A percentile compares a stretch with the other conserved stretches of the same genome.
Evolutionary conservation across 441 rosid genomes (phyloP).

Genomic region (Codiaeum variegatum): DNA sequence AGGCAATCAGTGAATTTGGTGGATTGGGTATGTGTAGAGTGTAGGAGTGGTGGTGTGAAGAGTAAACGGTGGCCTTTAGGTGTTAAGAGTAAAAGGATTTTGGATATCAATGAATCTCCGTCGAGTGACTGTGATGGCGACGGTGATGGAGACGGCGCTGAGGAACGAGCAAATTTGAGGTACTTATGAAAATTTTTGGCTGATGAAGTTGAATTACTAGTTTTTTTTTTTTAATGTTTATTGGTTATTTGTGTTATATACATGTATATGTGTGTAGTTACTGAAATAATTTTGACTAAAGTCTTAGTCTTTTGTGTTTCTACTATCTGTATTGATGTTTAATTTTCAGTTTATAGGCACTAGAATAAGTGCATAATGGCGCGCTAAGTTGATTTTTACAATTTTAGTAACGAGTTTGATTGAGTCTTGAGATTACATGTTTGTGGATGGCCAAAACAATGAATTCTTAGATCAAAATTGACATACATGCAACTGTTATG

Average conservation of each 20-base stretch:
- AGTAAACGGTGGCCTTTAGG: slow-evolving; percentile 87
- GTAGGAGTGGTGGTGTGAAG: slow-evolving; percentile 47
- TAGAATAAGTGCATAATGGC: too few species aligned
- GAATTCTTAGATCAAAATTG: not conserved
- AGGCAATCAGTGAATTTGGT: slow-evolving; percentile 25
- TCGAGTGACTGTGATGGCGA: slow-evolving; percentile 73
- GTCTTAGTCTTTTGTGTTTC: not conserved
- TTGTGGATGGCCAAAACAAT: not conserved
- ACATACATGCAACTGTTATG: not conserved
- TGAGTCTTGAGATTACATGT: not conserved
- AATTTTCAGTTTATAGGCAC: not conserved
- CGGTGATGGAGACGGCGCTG: slow-evolving; percentile 28
- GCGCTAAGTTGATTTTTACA: too few species aligned
- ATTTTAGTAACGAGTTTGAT: not conserved
- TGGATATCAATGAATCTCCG: slow-evolving; percentile 86
- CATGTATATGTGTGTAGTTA: not conserved
- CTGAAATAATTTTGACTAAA: not conserved
- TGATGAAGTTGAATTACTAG: not conserved
- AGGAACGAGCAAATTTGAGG: slow-evolving; percentile 42
- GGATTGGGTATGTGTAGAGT: slow-evolving; percentile 78
- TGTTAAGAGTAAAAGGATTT: slow-evolving; percentile 55
- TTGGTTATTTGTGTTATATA: not conserved
- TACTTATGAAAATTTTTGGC: slow-evolving; percentile 18
- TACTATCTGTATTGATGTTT: not conserved
- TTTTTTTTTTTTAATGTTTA: not conserved